phyloP scores from a whole-genome alignment of 805 yeast genomes.

The Saccharomycopsis sp. region DNA sequence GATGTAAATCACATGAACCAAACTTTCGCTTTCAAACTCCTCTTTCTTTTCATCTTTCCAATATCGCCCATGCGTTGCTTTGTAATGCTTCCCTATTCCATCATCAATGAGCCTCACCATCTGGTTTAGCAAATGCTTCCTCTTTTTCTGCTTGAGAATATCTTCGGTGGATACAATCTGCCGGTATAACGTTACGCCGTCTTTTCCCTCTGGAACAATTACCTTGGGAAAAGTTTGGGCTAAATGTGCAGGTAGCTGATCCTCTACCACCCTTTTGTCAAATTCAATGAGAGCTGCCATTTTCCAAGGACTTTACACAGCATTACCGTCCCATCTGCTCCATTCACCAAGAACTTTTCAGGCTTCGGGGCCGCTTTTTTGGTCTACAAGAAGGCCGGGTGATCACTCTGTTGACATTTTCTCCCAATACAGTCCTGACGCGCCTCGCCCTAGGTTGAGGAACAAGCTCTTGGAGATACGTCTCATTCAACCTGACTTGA shows the following conservation, averaged over 20 bases:
- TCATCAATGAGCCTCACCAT: constrained; percentile 6
- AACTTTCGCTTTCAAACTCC: constrained; percentile 5
- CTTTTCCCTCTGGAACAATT: neutral
- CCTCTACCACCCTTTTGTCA: no score
- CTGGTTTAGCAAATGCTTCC: neutral
- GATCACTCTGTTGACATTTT: no score
- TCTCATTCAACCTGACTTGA: no score
- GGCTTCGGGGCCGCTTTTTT: no score
- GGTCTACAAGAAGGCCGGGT: no score
- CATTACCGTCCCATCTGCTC: no score
- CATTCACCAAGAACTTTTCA: no score
- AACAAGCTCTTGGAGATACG: no score
- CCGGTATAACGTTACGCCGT: neutral
- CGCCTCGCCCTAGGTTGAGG: no score
- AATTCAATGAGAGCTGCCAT: no score
- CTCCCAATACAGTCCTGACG: no score
- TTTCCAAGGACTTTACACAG: no score
- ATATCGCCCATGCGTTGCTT: constrained; percentile 6
- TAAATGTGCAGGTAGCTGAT: neutral
- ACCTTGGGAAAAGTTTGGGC: constrained; percentile 5
- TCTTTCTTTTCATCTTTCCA: constrained; percentile 13
- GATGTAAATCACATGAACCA: constrained; percentile 10
- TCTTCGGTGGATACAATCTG: constrained; percentile 1
- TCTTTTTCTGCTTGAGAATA: neutral
- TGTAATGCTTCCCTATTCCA: constrained; percentile 10